Percentiles rank a stretch among this genome's conserved stretches.
Conservation (phyloP, 129 eudicot species). For the Tanacetum coccineum region DNA sequence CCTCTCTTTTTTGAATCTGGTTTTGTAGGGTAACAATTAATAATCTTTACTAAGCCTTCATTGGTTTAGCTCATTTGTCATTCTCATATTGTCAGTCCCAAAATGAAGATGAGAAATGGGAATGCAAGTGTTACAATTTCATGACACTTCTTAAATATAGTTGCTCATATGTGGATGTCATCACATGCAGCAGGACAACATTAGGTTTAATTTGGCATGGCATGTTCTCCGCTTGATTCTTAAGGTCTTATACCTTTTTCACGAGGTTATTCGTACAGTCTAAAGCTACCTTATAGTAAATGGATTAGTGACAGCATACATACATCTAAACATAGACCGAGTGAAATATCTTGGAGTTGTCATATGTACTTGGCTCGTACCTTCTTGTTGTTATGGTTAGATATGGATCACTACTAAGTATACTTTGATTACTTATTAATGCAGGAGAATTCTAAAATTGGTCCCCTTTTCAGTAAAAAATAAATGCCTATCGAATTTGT, state of each 20-base stretch:
- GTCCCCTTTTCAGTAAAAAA: too few relatives aligned
- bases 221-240: constrained; percentile 49
- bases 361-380: constrained; percentile 39
- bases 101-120: constrained; percentile 5
- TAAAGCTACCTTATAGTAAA: constrained; percentile 61
- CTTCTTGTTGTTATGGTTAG: background rate
- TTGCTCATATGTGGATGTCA: background rate
- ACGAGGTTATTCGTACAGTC: constrained; percentile 33
- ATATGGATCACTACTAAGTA: background rate
- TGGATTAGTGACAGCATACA: constrained; percentile 46
- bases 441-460: too few relatives aligned
- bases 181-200: constrained; percentile 12
- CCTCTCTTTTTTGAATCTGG: background rate
- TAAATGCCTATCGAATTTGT: too few relatives aligned
- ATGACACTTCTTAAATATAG: background rate
- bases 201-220: constrained; percentile 48
- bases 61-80: too few relatives aligned
- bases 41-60: too few relatives aligned
- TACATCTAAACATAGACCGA: constrained; percentile 44
- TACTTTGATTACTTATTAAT: background rate
- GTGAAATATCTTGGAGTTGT: constrained; percentile 74
- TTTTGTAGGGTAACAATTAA: too few relatives aligned
- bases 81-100: too few relatives aligned
- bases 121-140: background rate
- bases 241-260: too few relatives aligned